Base-by-base conservation (phyloP, 2,329 filamentous ascomycete species). In the Trichoderma lentiforme region DNA sequence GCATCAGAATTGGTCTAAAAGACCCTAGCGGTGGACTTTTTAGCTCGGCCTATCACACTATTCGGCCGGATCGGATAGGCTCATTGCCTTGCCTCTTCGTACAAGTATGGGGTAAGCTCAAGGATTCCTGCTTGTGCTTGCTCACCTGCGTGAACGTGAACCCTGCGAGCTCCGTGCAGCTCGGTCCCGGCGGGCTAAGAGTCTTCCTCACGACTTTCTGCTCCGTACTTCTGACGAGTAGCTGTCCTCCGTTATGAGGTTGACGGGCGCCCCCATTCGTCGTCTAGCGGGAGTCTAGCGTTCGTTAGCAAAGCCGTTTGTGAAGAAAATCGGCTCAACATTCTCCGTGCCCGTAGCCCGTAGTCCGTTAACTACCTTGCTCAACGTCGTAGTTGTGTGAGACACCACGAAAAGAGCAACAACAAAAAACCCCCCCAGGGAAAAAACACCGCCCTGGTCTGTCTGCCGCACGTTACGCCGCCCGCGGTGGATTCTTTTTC, bases 11-110 rank as follows among this genome's bases (percentile, higher is more conserved):
- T 72, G 70, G 30, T 32, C 64, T 32, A 56, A 47, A 58, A 58
- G 66, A 36, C 70, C 70, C 57, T 72, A 61, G 61, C 43, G 11
- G 51, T 64, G 68, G 47, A 21, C 60, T 53, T 34, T 65, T 21
- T 67, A 53, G 56, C 39, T 67, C 43, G 47, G 43, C 30, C 70
- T 34, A 62, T 68, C 43, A 70, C 67, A 70, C 36, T 53, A 63
- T 71, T 65, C 71, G 71, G 67, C 71, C 67, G 71, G 71, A 64
- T 71, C 67, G 71, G 66, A 65, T 53, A 60, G 47, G 67, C 57
- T 71, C 71, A 21, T 43, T 32, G 28, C 28, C 56, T 62, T 62
- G 26, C 30, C 47, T 53, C 21, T 18, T 43, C 24, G 18, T 47
- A 30, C 36, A 58, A 58, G 34, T 57, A 64, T 64, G 51, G 69